Evolutionary conservation across 2,329 filamentous ascomycete species (phyloP), one percentile per base, ranked within the genome.

Genomic region (Venturia asperata): DNA sequence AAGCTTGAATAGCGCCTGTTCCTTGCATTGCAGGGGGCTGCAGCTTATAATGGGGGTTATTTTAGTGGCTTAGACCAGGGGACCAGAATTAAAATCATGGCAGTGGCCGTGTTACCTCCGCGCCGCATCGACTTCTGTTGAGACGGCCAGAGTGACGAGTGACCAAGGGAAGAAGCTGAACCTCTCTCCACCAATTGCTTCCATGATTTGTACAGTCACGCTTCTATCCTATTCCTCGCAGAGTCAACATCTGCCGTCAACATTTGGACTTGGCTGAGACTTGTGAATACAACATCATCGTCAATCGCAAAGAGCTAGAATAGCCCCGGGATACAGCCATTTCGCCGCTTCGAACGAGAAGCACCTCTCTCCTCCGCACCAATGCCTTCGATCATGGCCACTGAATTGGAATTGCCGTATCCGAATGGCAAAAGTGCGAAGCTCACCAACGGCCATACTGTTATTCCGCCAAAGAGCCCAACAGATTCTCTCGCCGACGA

Each of bases 401-500:
- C 49, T 30, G 49, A 55, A 7, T 34, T 6, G 30, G 30, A 6
- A 34, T 6, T 58, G n/a, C 61, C 61, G 15, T 43, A 47, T 24
- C n/a, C 60, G 15, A 63, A 63, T 63, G 61, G 61, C 21, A 47
- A 21, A 10, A 63, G 27, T 49, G 39, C 39, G 17, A 52, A 39
- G 42, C 34, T 63, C 7, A 34, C 43, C 39, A 63, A 63, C 27
- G 24, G 52, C 30, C 52, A 58, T 58, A 58, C 52, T 37, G 30
- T 58, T 58, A n/a, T 58, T 19, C 52, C 52, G n/a, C 30, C 52
- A n/a, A 41, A 52, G 34, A 64, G 49, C 34, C 21, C 49, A 37
- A 39, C 47, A 21, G 63, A 64, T 19, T 64, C 63, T 7, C 63
- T 64, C 13, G 39, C 10, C 37, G 49, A 64, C 63, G 34, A 41